Evolutionary conservation across 2,329 filamentous ascomycete species (phyloP), one percentile per base, ranked within the genome.

Genomic region (Aspergillus sojae): DNA sequence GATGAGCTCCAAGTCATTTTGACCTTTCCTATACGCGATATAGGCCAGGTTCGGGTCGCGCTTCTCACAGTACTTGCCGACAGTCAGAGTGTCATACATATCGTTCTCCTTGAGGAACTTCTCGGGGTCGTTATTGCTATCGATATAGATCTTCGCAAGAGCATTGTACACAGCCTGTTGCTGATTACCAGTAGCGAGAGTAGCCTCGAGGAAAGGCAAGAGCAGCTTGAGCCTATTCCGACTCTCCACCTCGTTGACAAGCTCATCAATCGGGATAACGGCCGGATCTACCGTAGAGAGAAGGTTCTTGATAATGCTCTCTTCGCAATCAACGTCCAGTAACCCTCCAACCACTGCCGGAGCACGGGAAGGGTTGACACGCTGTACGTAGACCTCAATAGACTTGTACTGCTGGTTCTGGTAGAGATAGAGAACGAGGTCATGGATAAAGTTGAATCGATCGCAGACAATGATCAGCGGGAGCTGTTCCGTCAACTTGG

Each of bases 401-500:
- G 95, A 97, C 82, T 96, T 93, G 86, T 97, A 99, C 76, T 98
- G 94, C 80, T 99, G 94, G 81, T 96, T 96, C 85, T 98, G 95
- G 84, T 99, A 99, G 10, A 99, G 88, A 81, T 95, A 97, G 26
- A 99, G 86, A 52, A 99, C 93, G 74, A 99, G 81, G 74, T 99
- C 95, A 75, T 99, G 95, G 48, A 98, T 93, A 75, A 99, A 97
- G 83, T 98, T 96, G 86, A 96, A 97, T n/a, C 94, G 92, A 77
- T 99, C 95, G 81, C 96, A 99, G 63, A 99, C 93, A 71, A 98
- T 97, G 81, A 99, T 99, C 60, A 99, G 84, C 50, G 95, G 95
- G 50, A 99, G 86, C 81, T 97, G 94, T 79, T 99, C 95, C 2
- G 90, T 89, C 52, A 99, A 84, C 69, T 90, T 91, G 60, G 95